Evolutionary conservation across 2,329 filamentous ascomycete species (phyloP), one percentile per base, ranked within the genome.

Genomic region (Parafenestella ontariensis): DNA sequence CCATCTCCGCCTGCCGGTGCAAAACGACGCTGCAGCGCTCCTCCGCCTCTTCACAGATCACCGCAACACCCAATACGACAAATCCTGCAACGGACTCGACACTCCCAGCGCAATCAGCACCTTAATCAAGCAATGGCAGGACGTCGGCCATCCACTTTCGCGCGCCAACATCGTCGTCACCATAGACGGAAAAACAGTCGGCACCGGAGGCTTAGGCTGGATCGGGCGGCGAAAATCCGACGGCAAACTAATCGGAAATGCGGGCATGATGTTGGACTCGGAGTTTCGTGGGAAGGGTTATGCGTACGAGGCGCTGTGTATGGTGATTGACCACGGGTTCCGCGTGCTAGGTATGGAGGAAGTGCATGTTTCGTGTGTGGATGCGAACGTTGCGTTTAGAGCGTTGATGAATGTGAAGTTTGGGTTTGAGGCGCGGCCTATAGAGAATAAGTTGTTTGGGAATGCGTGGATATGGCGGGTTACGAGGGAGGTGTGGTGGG

Each of bases 271-370:
- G 46, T 33, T 48, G 8, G 46, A 48, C 26, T 31, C 46, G 2
- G 18, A 3, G 2, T 21, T 17, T 11, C 46, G 46, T n/a, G 15
- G 26, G 5, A 29, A 37, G 33, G 46, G 36, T 20, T 48, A 48
- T 26, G 36, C 17, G 10, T 41, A 48, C 21, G 46, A 48, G 20
- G 18, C 46, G 18, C n/a, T 48, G 2, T 41, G 46, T 39, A 48
- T 48, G 33, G 18, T 10, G 8, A 41, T 48, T 49, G 46, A 49
- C 24, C 20, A 49, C 33, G 46, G 46, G 5, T 42, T 49, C 17
- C 24, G 36, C 29, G 46, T 49, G 8, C 28, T 49, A n/a, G 46
- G 36, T 26, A 49, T 49, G 28, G 15, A 49, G 1, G 46, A 49
- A 41, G 20, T 42, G 10, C 26, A 49, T 18, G 39, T 41, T 7